Conservation (phyloP, 73 alveolate genomes). For the Tetrahymena malaccensis region DNA sequence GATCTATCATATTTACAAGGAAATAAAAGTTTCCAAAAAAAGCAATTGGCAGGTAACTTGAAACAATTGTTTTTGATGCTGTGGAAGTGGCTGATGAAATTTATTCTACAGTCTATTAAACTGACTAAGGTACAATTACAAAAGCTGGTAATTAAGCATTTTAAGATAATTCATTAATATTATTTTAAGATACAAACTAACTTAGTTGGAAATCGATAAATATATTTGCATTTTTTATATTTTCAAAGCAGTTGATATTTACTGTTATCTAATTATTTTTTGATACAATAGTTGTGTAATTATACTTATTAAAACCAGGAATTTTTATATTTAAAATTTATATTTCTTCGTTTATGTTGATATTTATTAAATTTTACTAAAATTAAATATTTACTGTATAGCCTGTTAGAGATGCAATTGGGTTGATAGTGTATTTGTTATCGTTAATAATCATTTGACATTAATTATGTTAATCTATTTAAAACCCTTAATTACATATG, state of each 20-base stretch:
- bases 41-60: not conserved
- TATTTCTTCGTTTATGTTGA: not conserved
- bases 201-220: not conserved
- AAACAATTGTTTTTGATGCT: not conserved
- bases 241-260: not conserved
- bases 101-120: not conserved
- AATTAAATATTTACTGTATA: not conserved
- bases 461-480: not conserved
- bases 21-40: not conserved
- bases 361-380: too few species aligned
- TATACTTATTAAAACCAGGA: not conserved
- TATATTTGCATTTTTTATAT: not conserved
- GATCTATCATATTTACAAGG: not conserved
- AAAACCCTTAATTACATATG: not conserved
- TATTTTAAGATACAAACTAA: not conserved
- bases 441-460: not conserved
- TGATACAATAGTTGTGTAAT: not conserved
- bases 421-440: not conserved
- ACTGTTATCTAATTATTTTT: not conserved
- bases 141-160: not conserved
- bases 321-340: too few species aligned
- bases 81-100: not conserved
- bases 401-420: not conserved
- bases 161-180: not conserved
- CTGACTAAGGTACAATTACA: not conserved